phyloP scores from a whole-genome alignment of 805 yeast species.

The Teunomyces panamensis region DNA sequence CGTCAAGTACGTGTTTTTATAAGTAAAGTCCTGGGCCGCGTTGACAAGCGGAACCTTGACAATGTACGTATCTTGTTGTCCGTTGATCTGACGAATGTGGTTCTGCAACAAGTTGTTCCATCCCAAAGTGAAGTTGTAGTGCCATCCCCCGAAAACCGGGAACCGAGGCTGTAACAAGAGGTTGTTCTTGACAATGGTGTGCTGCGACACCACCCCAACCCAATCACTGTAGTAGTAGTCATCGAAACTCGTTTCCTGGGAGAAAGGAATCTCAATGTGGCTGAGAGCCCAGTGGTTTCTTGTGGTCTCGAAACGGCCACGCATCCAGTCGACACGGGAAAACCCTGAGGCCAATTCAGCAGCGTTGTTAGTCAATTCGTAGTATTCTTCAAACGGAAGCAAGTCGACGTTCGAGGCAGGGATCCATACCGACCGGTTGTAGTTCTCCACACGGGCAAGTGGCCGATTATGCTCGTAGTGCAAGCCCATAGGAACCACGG shows the following conservation, averaged over 20 bases:
- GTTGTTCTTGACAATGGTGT: conserved; percentile 40
- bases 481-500: conserved; percentile 49
- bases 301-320: conserved; percentile 45
- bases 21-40: conserved; percentile 68
- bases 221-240: conserved; percentile 82
- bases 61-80: conserved; percentile 48
- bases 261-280: conserved; percentile 57
- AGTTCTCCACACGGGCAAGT: conserved; percentile 53
- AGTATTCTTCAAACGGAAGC: conserved; percentile 78
- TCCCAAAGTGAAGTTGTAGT: conserved; percentile 92
- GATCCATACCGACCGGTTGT: conserved; percentile 80
- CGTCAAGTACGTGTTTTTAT: conserved; percentile 56
- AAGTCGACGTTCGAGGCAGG: conserved; percentile 75
- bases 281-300: conserved; percentile 59
- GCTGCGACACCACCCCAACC: conserved; percentile 91
- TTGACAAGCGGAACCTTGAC: conserved; percentile 68
- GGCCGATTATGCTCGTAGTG: conserved; percentile 67
- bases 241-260: conserved; percentile 27
- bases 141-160: conserved; percentile 97
- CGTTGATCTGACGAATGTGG: conserved; percentile 44
- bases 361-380: conserved; percentile 74
- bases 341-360: conserved; percentile 70
- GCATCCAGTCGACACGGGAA: conserved; percentile 76
- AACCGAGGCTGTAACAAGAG: conserved; percentile 77
- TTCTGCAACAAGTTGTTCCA: conserved; percentile 66